Percentiles rank a stretch among this genome's conserved stretches.
phyloP scores from a whole-genome alignment of 2,329 filamentous ascomycete species.

The Cucurbitaria berberidis region DNA sequence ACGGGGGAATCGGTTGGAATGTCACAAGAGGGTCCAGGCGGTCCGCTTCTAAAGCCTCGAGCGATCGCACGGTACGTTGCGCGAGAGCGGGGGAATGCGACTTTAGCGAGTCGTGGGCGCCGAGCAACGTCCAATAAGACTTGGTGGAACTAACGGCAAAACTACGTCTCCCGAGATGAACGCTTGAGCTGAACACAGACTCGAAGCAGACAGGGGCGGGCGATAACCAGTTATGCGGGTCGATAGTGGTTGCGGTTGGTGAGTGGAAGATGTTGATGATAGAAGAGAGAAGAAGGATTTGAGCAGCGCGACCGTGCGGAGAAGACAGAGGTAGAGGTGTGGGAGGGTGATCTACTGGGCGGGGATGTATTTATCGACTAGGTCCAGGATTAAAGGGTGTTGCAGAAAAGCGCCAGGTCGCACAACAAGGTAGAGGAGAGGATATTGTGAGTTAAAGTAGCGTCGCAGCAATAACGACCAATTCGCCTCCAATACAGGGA shows the following conservation, averaged over 20 bases:
- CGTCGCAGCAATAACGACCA: slow-evolving; percentile 36
- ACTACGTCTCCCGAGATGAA: slow-evolving; percentile 27
- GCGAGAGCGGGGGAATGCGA: slow-evolving; percentile 42
- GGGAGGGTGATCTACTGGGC: slow-evolving; percentile 42
- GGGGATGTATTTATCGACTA: slow-evolving; percentile 44
- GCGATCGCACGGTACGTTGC: slow-evolving; percentile 40
- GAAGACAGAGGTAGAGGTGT: slow-evolving; percentile 31
- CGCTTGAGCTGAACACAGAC: slow-evolving; percentile 23
- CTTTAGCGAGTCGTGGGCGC: slow-evolving; percentile 44
- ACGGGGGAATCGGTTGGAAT: slow-evolving; percentile 14
- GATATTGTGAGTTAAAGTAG: slow-evolving; percentile 44
- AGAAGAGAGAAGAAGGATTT: slow-evolving; percentile 25
- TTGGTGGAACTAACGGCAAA: slow-evolving; percentile 35
- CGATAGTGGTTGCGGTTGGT: slow-evolving; percentile 13
- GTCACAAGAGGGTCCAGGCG: slow-evolving; percentile 30
- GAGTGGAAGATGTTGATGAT: slow-evolving; percentile 19
- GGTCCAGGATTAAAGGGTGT: slow-evolving; percentile 39
- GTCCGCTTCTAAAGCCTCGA: slow-evolving; percentile 36
- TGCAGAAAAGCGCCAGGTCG: slow-evolving; percentile 29
- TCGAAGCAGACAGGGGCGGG: slow-evolving; percentile 18
- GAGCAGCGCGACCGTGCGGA: slow-evolving; percentile 31
- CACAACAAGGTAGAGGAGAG: slow-evolving; percentile 39
- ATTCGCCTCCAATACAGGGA: slow-evolving; percentile 37
- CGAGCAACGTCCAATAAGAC: slow-evolving; percentile 36
- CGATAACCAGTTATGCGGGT: slow-evolving; percentile 17